Conservation (phyloP, 148 eudicot genomes). For the Camellia sinensis region DNA sequence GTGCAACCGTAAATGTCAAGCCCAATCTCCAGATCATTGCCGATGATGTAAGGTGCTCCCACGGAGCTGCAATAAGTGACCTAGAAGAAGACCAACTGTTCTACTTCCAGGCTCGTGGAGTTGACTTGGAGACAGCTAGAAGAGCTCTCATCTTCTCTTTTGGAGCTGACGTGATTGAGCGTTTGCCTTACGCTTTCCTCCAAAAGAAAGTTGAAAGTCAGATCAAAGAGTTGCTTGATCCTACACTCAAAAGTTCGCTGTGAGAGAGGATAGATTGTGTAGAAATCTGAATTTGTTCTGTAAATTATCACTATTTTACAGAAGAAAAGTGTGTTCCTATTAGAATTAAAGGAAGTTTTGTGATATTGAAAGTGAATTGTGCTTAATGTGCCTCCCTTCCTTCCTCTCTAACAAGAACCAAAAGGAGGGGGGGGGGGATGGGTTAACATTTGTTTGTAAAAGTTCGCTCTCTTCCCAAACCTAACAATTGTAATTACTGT, state of each 20-base stretch:
- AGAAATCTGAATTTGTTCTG: neutral
- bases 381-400: neutral
- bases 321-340: neutral
- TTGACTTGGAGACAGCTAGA: constrained; percentile 68
- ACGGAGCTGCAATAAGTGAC: constrained; percentile 90
- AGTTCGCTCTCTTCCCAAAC: too few relatives aligned
- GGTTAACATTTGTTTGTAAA: too few relatives aligned
- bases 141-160: constrained; percentile 80
- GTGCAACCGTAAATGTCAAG: constrained; percentile 82
- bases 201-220: constrained; percentile 55
- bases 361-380: neutral
- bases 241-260: constrained; percentile 14
- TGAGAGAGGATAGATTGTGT: constrained; percentile 1
- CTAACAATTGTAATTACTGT: too few relatives aligned
- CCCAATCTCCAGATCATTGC: constrained; percentile 91
- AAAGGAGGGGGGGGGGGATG: too few relatives aligned
- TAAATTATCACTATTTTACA: neutral
- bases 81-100: constrained; percentile 85
- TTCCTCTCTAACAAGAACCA: too few relatives aligned
- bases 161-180: constrained; percentile 75
- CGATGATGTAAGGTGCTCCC: constrained; percentile 93
- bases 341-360: neutral
- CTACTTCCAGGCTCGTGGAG: constrained; percentile 83
- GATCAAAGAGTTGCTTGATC: constrained; percentile 47
- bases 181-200: constrained; percentile 46